Conservation (phyloP, 2,329 filamentous ascomycete genomes). For the Diaporthe destruens region DNA sequence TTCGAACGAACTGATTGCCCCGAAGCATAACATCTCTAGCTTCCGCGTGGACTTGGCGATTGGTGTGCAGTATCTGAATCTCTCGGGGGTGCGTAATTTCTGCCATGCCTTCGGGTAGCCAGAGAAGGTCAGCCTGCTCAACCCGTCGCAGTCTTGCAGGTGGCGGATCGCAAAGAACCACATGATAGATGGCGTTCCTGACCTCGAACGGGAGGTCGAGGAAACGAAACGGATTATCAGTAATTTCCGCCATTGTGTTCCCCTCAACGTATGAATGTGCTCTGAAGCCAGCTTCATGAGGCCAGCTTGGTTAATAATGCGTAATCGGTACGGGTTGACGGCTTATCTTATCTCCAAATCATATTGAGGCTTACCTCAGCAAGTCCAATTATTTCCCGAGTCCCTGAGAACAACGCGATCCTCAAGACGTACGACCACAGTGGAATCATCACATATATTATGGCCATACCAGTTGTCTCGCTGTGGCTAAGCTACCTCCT, state of each 20-base stretch:
- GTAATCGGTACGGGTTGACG: not conserved
- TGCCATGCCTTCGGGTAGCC: constrained; percentile 11
- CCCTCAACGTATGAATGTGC: not conserved
- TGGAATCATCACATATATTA: too few species aligned
- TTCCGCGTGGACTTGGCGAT: constrained; percentile 31
- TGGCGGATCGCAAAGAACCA: constrained; percentile 31
- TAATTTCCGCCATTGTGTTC: not conserved
- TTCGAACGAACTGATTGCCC: constrained; percentile 32
- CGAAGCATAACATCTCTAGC: constrained; percentile 32
- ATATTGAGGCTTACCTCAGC: not conserved
- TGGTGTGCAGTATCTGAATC: constrained; percentile 27
- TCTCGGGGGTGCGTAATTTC: constrained; percentile 12
- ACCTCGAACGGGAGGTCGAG: constrained; percentile 29
- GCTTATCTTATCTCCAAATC: constrained; percentile 20
- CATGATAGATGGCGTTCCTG: constrained; percentile 17
- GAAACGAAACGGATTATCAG: not conserved
- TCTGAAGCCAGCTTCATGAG: not conserved
- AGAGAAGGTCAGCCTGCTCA: constrained; percentile 29
- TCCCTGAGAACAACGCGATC: not conserved
- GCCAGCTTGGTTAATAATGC: not conserved
- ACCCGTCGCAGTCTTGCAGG: constrained; percentile 15
- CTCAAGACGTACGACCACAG: too few species aligned
- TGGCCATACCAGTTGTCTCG: too few species aligned
- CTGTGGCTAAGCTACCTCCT: too few species aligned
- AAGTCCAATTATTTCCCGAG: not conserved